Percentiles rank a stretch among this genome's conserved stretches.
phyloP scores from a whole-genome alignment of 345 rosid genomes.

The Corymbia maculata region DNA sequence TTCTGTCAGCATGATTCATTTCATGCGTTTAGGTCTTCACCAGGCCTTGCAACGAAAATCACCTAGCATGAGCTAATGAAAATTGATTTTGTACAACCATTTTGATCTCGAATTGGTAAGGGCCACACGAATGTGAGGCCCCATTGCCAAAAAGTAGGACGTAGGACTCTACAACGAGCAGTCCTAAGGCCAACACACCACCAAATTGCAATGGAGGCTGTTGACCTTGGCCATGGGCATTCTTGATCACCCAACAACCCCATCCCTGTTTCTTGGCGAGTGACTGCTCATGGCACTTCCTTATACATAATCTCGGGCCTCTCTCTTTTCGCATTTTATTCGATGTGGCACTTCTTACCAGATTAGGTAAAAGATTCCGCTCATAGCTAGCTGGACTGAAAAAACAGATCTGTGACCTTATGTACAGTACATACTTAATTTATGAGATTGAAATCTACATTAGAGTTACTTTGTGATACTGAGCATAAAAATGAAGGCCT shows the following conservation, averaged over 20 bases:
- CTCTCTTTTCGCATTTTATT: neutral
- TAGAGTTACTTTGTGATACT: neutral
- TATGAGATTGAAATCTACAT: neutral
- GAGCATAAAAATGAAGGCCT: neutral
- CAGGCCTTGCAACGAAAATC: neutral
- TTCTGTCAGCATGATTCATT: neutral
- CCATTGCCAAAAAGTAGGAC: neutral
- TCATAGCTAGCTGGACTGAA: neutral
- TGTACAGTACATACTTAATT: neutral
- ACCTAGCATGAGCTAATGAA: neutral
- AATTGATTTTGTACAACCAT: neutral
- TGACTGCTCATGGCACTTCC: fast-evolving
- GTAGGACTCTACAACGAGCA: neutral
- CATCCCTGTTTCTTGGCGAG: fast-evolving
- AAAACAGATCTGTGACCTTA: neutral
- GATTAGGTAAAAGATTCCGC: neutral
- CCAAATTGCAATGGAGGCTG: fast-evolving
- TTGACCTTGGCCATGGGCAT: neutral
- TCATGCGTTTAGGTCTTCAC: neutral
- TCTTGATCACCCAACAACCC: neutral
- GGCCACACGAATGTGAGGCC: fast-evolving
- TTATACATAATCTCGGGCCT: neutral
- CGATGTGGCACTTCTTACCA: neutral
- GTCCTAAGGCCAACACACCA: neutral
- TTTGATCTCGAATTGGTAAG: neutral